Evolutionary conservation across 2,329 filamentous ascomycete species (phyloP).

Genomic region (Rutstroemia sydowiana): DNA sequence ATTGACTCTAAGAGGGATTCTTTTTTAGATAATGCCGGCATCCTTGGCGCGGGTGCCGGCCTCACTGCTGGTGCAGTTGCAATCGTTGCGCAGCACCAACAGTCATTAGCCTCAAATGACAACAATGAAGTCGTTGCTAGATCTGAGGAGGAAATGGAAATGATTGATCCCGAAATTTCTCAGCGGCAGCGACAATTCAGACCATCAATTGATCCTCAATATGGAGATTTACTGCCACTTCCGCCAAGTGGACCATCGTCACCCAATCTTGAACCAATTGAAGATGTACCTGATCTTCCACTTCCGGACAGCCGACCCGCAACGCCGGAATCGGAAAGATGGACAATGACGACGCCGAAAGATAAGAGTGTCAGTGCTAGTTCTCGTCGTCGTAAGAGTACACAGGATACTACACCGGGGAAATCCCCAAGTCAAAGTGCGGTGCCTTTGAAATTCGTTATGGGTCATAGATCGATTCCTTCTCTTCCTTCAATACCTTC

Average conservation of each 20-base stretch:
- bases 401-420: conserved; percentile 25
- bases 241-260: conserved; percentile 52
- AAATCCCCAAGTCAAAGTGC: conserved; percentile 42
- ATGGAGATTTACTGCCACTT: conserved; percentile 56
- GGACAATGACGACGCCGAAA: conserved; percentile 14
- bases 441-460: conserved; percentile 48
- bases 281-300: conserved; percentile 47
- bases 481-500: conserved; percentile 28
- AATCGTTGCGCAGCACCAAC: conserved; percentile 29
- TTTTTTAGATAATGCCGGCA: conserved; percentile 69
- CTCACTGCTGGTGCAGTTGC: conserved; percentile 42
- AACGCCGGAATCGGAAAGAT: conserved; percentile 26
- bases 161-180: conserved; percentile 51
- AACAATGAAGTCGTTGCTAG: conserved; percentile 18
- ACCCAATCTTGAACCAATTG: conserved; percentile 32
- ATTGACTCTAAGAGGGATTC: conserved; percentile 38
- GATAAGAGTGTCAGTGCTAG: too few relatives aligned
- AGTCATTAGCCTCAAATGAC: conserved; percentile 29
- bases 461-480: conserved; percentile 34
- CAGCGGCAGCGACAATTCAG: conserved; percentile 50
- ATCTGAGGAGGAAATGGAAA: conserved; percentile 31
- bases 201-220: conserved; percentile 59
- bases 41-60: conserved; percentile 63
- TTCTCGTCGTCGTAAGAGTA: conserved; percentile 17
- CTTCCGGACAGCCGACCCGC: conserved; percentile 55